Evolutionary conservation across 202 grass and related monocot genomes (phyloP).

Genomic region (Eragrostis tef): DNA sequence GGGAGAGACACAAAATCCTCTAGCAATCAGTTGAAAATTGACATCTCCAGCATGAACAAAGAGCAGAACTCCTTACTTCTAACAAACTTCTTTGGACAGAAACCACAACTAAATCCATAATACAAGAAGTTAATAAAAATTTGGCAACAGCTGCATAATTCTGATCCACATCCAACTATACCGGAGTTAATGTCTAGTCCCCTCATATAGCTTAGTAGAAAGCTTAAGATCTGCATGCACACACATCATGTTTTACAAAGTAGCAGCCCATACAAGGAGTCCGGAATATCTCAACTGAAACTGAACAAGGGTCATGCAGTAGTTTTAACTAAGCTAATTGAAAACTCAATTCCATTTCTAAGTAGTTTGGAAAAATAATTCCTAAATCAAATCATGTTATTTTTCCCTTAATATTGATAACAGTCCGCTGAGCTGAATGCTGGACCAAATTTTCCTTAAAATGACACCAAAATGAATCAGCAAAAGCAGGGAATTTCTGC

Average conservation of each 20-base stretch:
- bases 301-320: not conserved
- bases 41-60: not conserved
- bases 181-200: not conserved
- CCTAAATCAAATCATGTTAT: constrained; percentile 9
- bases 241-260: not conserved
- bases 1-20: not conserved
- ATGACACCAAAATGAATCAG: not conserved
- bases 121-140: not conserved
- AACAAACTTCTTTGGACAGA: not conserved
- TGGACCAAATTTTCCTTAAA: constrained; percentile 3
- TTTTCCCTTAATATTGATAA: constrained; percentile 11
- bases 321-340: constrained; percentile 1
- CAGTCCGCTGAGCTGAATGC: not conserved
- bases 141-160: not conserved
- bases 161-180: not conserved
- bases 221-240: not conserved
- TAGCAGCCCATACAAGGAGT: not conserved
- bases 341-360: not conserved
- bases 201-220: not conserved
- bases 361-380: not conserved
- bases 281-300: constrained; percentile 2
- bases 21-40: not conserved
- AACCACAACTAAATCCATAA: not conserved
- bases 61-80: not conserved
- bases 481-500: constrained; percentile 12